Conservation (phyloP, 345 rosid genomes). For the Melaleuca quinquenervia region DNA sequence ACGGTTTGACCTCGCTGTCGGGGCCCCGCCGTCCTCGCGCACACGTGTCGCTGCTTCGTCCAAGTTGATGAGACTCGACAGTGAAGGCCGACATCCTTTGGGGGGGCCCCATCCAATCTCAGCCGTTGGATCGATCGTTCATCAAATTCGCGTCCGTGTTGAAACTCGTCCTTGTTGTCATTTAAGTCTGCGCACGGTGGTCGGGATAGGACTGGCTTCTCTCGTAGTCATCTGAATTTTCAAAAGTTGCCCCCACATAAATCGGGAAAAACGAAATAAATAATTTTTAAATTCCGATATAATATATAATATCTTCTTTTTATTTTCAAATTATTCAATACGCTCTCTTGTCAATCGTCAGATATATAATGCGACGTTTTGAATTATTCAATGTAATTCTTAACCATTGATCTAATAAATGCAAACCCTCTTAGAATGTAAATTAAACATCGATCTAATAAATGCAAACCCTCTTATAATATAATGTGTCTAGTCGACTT, state of each 20-base stretch:
- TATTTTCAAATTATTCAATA: background rate
- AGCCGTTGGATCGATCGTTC: background rate
- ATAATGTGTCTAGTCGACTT: too few species aligned
- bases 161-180: background rate
- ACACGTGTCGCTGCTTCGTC: background rate
- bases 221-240: background rate
- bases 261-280: background rate
- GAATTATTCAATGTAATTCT: too few species aligned
- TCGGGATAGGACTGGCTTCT: background rate
- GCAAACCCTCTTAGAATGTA: too few species aligned
- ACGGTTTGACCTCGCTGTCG: background rate
- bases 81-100: background rate
- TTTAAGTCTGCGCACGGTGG: background rate
- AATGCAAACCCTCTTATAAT: too few species aligned
- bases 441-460: too few species aligned
- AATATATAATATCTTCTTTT: accelerated
- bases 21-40: background rate
- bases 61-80: background rate
- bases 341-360: too few species aligned
- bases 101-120: background rate
- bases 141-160: background rate
- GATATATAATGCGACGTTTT: too few species aligned
- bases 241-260: accelerated
- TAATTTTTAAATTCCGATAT: accelerated
- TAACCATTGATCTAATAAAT: too few species aligned